A percentile compares a stretch with the other conserved stretches of the same genome.
Conservation (phyloP, 768 basidiomycete species). For the Mycena maculata region DNA sequence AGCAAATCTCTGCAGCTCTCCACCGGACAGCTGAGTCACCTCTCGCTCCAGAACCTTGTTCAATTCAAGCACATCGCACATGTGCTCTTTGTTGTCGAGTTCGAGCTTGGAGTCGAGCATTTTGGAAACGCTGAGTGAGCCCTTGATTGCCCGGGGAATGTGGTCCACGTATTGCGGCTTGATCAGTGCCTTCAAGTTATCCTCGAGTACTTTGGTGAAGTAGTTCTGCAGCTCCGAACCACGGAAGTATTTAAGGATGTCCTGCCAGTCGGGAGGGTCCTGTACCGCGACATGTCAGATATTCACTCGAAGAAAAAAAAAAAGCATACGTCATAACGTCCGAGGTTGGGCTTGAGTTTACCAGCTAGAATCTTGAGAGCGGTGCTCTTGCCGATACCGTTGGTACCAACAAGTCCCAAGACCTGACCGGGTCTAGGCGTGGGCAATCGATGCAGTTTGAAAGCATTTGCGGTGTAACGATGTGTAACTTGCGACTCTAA, state of each 20-base stretch:
- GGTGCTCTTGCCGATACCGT: conserved; percentile 99
- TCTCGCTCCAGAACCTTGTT: conserved; percentile 89
- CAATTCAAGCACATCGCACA: conserved; percentile 90
- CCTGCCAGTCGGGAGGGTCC: conserved; percentile 99
- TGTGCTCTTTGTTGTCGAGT: conserved; percentile 86
- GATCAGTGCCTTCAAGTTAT: conserved; percentile 97
- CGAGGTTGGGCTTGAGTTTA: conserved; percentile 97
- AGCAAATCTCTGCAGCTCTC: conserved; percentile 97
- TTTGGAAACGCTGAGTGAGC: conserved; percentile 81
- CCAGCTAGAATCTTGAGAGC: conserved; percentile 97
- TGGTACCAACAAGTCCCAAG: conserved; percentile 97
- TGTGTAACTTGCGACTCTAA: conserved; percentile 96
- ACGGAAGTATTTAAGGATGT: conserved; percentile 97
- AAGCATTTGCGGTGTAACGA: conserved; percentile 97
- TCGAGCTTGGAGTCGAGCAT: conserved; percentile 96
- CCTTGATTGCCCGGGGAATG: conserved; percentile 96
- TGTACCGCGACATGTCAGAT: conserved; percentile 43
- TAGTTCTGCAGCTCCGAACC: conserved; percentile 99
- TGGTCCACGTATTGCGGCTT: conserved; percentile 99
- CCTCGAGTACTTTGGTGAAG: conserved; percentile 98
- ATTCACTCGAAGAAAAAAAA: conserved; percentile 3
- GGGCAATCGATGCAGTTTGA: conserved; percentile 98
- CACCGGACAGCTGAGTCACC: conserved; percentile 88
- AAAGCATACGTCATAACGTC: conserved; percentile 87
- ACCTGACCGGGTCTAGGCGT: conserved; percentile 98